These are phyloP conservation scores for Paecilomyces sp. DNA, from an alignment of 2,329 filamentous ascomycete species.

Conservation along the genomic window DNA sequence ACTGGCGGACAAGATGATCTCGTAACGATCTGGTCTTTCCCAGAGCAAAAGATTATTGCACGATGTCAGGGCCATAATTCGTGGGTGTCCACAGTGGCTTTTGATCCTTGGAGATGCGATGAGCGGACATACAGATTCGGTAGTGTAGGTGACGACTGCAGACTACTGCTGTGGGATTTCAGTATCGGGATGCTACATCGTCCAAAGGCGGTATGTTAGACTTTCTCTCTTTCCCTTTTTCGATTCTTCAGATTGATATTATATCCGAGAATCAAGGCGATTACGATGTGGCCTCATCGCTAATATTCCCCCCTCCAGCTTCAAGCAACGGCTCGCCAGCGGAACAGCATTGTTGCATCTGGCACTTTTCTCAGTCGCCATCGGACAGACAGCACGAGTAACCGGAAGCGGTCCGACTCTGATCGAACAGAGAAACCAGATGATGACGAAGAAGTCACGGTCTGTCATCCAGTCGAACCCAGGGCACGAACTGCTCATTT, in stretches of 20 bases:
- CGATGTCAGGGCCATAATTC: constrained; percentile 92
- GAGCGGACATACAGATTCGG: constrained; percentile 93
- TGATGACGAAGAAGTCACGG: constrained; percentile 48
- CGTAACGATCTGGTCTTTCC: constrained; percentile 89
- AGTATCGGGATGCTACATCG: constrained; percentile 92
- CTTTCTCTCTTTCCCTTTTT: constrained; percentile 7
- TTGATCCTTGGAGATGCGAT: constrained; percentile 96
- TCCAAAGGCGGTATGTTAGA: constrained; percentile 66
- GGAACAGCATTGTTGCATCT: constrained; percentile 25
- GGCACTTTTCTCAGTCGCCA: constrained; percentile 43
- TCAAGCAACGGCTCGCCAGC: constrained; percentile 30
- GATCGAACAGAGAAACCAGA: constrained; percentile 46
- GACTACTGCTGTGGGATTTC: constrained; percentile 93
- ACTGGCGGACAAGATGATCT: constrained; percentile 95
- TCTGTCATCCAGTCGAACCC: constrained; percentile 78
- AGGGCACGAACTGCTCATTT: constrained; percentile 75
- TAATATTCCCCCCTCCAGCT: constrained; percentile 14
- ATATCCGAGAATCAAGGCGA: neutral
- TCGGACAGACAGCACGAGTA: constrained; percentile 55
- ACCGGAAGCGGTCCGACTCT: constrained; percentile 64
- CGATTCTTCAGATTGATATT: constrained; percentile 3
- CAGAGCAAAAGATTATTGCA: constrained; percentile 76
- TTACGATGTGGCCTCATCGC: neutral
- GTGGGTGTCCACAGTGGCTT: constrained; percentile 89
- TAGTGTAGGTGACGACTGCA: constrained; percentile 88